These are phyloP conservation scores for Penicillium sp. DNA, from an alignment of 2,329 filamentous ascomycete species.

Conservation along the genomic window DNA sequence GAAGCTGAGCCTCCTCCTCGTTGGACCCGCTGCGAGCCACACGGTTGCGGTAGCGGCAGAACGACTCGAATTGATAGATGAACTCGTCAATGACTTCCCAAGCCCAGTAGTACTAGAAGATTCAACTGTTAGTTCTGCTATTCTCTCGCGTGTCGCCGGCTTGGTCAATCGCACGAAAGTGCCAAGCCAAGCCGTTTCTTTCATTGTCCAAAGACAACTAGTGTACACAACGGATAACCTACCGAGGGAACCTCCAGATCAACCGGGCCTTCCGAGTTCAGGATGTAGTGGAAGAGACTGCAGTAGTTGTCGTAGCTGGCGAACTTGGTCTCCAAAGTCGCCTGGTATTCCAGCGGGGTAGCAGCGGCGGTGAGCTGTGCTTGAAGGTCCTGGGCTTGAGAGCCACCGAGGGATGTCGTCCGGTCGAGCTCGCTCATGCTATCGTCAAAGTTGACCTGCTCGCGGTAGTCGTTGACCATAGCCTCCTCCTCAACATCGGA, in stretches of 20 bases:
- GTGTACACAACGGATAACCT: conserved; percentile 44
- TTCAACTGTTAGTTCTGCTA: conserved; percentile 12
- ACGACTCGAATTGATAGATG: conserved; percentile 99
- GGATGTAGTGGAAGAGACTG: conserved; percentile 97
- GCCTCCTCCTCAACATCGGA: conserved; percentile 96
- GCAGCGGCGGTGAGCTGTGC: conserved; percentile 86
- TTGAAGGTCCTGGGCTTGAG: conserved; percentile 87
- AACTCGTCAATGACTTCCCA: conserved; percentile 99
- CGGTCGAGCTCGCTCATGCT: conserved; percentile 78
- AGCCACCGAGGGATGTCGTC: conserved; percentile 66
- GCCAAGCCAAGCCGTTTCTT: conserved; percentile 16
- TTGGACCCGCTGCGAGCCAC: conserved; percentile 78
- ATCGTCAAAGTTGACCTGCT: conserved; percentile 93
- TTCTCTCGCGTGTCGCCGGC: neutral
- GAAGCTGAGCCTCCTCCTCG: conserved; percentile 85
- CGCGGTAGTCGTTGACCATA: conserved; percentile 90
- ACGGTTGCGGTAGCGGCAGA: conserved; percentile 93
- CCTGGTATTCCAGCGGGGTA: conserved; percentile 93
- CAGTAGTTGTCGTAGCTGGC: conserved; percentile 99
- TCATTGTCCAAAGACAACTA: conserved; percentile 7
- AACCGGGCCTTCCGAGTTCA: conserved; percentile 98
- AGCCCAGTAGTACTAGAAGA: conserved; percentile 87
- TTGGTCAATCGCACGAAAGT: conserved; percentile 5
- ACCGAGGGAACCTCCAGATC: conserved; percentile 96
- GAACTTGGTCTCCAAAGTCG: conserved; percentile 94